Base-by-base conservation (phyloP, 176 grass and related monocot genomes). In the Thalia dealbata region DNA sequence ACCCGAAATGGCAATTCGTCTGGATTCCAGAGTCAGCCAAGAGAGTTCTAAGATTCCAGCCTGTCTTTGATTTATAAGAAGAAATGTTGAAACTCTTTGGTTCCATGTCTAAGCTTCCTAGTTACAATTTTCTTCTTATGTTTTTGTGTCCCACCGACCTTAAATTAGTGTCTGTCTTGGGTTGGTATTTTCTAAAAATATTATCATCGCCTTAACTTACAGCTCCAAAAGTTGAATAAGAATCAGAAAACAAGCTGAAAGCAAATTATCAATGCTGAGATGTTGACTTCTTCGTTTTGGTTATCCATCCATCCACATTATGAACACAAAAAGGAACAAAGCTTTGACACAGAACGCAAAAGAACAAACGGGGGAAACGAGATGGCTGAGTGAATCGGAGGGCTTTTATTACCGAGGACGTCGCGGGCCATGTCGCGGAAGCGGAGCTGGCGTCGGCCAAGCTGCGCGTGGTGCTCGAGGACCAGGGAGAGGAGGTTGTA, bases 401-500 rank as follows among this genome's bases (percentile, higher is more conserved):
- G n/a, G n/a, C n/a, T n/a, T 30, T 1, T 14, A 15, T 79, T 75
- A 96, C 92, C 92, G 60, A 96, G 78, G 46, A 92, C 92, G 32
- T 96, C 89, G 4, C 71, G 60, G 76, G 92, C 92, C 92, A 96
- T 96, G 89, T 96, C 92, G 46, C 92, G 75, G 84, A 96, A 96
- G 7, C 92, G 92, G 69, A 96, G 89, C 58, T 90, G 92, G 8
- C 89, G 89, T 21, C 64, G 86, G 7, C 89, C 92, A 7, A 82
- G 87, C 72, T 84, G 78, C 26, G 89, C 92, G 59, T 96, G 89
- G 82, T 96, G 92, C 84, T 96, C 92, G 19, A 96, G 87, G 26
- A 96, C 92, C 24, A 74, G 59, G 48, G 92, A 96, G 82, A 96
- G 78, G 84, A 96, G 92, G 78, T 92, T 96, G 84, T 96, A 96